Conservation (phyloP, 306 rosid species). For the Ormosia semicastrata region DNA sequence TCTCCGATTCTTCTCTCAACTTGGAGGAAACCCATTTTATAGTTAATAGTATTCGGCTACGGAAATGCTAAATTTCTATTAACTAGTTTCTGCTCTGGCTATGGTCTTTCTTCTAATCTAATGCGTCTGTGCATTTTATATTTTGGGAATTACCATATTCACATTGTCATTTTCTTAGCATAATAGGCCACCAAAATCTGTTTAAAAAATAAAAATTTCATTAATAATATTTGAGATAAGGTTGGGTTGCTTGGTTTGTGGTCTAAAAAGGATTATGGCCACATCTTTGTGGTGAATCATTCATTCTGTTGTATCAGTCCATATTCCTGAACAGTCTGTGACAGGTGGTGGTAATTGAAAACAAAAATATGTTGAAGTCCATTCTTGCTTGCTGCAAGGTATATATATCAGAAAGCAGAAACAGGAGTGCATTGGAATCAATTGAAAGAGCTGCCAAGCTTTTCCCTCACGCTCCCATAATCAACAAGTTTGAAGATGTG, state of each 20-base stretch:
- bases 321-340: constrained; percentile 32
- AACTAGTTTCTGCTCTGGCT: background rate
- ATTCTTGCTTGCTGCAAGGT: constrained; percentile 92
- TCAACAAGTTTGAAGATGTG: constrained; percentile 80
- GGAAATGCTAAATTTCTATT: background rate
- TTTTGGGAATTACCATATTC: background rate
- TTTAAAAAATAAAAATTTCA: background rate
- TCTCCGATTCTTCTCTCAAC: constrained; percentile 55
- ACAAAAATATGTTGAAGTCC: constrained; percentile 49
- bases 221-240: constrained; percentile 27
- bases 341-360: constrained; percentile 13
- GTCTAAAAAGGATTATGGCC: constrained; percentile 23
- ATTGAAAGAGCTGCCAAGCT: constrained; percentile 70
- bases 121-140: background rate
- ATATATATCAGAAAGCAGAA: constrained; percentile 88
- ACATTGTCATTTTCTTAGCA: background rate
- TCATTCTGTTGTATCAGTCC: background rate
- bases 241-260: constrained; percentile 30
- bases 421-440: constrained; percentile 61
- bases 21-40: constrained; percentile 56
- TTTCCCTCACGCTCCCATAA: constrained; percentile 57
- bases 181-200: background rate
- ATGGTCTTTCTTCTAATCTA: background rate
- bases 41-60: background rate
- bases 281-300: background rate